phyloP scores from a whole-genome alignment of 2,329 filamentous ascomycete species.

The Decorospora gaudefroyi region DNA sequence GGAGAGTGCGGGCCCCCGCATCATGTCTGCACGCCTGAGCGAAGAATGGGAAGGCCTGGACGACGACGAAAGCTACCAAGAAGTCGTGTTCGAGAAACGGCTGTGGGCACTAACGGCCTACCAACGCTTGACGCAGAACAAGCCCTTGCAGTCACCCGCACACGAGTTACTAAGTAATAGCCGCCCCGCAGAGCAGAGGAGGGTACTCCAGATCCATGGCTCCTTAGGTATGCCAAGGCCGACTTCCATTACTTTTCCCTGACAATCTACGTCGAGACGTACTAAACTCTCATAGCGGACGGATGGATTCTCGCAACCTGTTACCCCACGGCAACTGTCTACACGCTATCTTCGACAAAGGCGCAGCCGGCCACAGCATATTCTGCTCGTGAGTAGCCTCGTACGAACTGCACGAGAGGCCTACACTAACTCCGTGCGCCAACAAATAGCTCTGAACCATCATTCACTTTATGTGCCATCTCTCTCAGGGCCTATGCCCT shows the following conservation, averaged over 20 bases:
- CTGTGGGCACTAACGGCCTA: constrained; percentile 36
- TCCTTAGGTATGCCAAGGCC: constrained; percentile 28
- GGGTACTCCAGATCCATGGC: constrained; percentile 33
- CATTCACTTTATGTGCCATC: constrained; percentile 35
- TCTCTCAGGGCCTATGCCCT: constrained; percentile 27
- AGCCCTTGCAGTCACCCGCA: constrained; percentile 33
- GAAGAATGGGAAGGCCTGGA: constrained; percentile 38
- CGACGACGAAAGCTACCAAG: constrained; percentile 33
- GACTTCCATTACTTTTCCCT: not conserved
- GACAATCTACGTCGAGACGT: not conserved
- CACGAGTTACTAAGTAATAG: constrained; percentile 30
- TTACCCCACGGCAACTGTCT: constrained; percentile 32
- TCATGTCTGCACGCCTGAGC: constrained; percentile 30
- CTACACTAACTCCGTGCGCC: too few species aligned
- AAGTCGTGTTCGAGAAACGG: constrained; percentile 36
- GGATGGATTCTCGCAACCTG: constrained; percentile 35
- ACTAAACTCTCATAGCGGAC: constrained; percentile 24
- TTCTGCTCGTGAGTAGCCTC: too few species aligned
- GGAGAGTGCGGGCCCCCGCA: constrained; percentile 32
- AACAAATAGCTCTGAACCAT: constrained; percentile 35
- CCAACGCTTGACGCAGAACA: constrained; percentile 35
- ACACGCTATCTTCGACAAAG: constrained; percentile 32
- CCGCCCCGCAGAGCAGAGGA: constrained; percentile 28
- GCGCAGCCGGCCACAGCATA: constrained; percentile 26
- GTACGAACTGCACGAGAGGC: too few species aligned